Base-by-base conservation (phyloP, 1,139 yeast genomes). In the Candida dubliniensis region DNA sequence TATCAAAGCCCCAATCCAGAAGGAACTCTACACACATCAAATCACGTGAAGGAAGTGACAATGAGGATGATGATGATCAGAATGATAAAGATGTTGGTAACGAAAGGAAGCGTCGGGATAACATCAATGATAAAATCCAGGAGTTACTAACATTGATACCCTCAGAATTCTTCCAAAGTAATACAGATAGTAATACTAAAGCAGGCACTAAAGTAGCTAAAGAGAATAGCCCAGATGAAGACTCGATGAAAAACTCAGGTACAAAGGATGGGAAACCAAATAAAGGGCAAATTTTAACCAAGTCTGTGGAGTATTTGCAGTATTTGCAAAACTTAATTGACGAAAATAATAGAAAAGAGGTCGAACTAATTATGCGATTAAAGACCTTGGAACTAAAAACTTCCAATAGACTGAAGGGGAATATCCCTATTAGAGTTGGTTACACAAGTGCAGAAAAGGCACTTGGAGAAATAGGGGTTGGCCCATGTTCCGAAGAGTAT, bases 261-360 rank as follows among this genome's bases (percentile, higher is more conserved):
- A 81, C 90, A 2, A 87, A 86, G 52, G 96, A 88, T 57, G 96
- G 96, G 3, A 85, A 85, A 54, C 97, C 97, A 1, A 90, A 90
- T 59, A 91, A 91, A 67, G 97, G 97, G 1, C 96, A 90, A 55
- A 87, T 91, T 9, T 69, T 91, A 50, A 79, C 90, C 14, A 85
- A 87, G 56, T 81, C 95, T 0, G 96, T 90, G 2, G 96, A 89
- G 54, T 91, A 89, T 58, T 82, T 91, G 43, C 83, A 82, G 50
- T 71, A 72, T 53, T 67, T 91, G 36, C 96, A 90, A 64, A 79
- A 79, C 48, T 74, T 79, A 47, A 87, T 90, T 48, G 97, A 90
- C 57, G 80, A 80, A 46, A 81, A 79, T 57, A 89, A 89, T 64
- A 73, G 91, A 42, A 79, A 78, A 49, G 96, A 89, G 59, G 87